Base-by-base conservation (phyloP, 169 alveolate genomes). In the Cardiosporidium cionae region DNA sequence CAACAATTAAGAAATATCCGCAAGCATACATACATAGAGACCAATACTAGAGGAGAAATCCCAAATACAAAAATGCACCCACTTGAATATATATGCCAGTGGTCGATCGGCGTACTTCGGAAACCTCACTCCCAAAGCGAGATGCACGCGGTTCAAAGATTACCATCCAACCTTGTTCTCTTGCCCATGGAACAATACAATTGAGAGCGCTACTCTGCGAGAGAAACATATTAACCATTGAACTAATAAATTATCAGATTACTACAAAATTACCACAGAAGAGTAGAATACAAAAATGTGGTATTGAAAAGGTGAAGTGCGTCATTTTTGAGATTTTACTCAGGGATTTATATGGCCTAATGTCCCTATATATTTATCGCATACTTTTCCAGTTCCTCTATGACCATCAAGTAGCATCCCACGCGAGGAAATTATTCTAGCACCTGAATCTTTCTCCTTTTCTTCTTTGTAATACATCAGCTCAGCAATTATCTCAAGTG, bases 31-130 rank as follows among this genome's bases (percentile, higher is more conserved):
- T n/a, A n/a, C n/a, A n/a, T n/a, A n/a, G n/a, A n/a, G n/a, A n/a
- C n/a, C 58, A 44, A 44, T 44, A n/a, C 58, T 16, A n/a, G 27
- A 44, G n/a, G 58, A 44, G 70, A 58, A 22, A 66, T 3, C n/a
- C 5, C 36, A 65, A 2, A 2, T 35, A 16, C 34, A 16, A 7
- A 1, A 7, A 32, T 63, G 31, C 7, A 27, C 70, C 31, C 16
- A 74, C 81, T 75, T 74, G 84, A 0, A 78, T 78, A 25, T 68
- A 79, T 62, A 79, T 35, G 33, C 85, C 85, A 5, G 81, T 28
- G 27, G 70, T 5, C 33, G 81, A 72, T 32, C 85, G 34, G 34
- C 53, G 52, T 52, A 79, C 73, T n/a, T 68, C 78, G 6, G 65
- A 65, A 34, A 72, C 65, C 35, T 79, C 85, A 25, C 68, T 4